phyloP scores from a whole-genome alignment of 192 early-diverging fungal species.

The Martensiomyces pterosporus region DNA sequence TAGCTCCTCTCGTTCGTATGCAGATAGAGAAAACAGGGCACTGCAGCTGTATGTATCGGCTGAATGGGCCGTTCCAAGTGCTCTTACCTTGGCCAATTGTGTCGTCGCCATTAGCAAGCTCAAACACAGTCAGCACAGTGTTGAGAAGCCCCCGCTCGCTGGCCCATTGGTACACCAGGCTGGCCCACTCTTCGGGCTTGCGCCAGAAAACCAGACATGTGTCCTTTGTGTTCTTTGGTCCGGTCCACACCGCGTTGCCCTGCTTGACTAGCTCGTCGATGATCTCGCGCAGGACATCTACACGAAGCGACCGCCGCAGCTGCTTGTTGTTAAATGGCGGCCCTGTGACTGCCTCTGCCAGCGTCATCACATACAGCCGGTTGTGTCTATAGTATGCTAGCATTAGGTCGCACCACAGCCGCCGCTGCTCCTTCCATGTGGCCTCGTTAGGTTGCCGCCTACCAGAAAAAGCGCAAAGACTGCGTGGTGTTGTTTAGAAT shows the following conservation, averaged over 20 bases:
- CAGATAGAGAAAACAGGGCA: no score
- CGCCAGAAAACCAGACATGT: constrained; percentile 77
- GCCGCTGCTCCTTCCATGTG: constrained; percentile 78
- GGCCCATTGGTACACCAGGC: constrained; percentile 79
- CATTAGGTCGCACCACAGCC: constrained; percentile 76
- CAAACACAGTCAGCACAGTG: constrained; percentile 82
- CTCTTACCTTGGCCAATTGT: constrained; percentile 66
- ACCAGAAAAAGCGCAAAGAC: no score
- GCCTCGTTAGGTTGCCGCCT: constrained; percentile 74
- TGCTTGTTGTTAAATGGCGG: constrained; percentile 66
- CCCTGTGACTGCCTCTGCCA: constrained; percentile 54
- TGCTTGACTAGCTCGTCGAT: constrained; percentile 70
- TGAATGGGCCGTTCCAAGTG: no score
- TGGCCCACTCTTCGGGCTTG: constrained; percentile 88
- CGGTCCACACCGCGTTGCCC: constrained; percentile 55
- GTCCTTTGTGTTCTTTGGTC: constrained; percentile 41
- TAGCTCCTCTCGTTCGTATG: no score
- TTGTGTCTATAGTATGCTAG: constrained; percentile 66
- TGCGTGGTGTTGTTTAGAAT: neutral
- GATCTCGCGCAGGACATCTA: constrained; percentile 66
- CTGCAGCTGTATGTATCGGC: no score
- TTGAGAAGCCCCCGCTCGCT: constrained; percentile 68
- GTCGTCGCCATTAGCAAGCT: constrained; percentile 82
- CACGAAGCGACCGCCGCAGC: constrained; percentile 61
- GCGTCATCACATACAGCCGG: constrained; percentile 59